Base-by-base conservation (phyloP, 805 yeast species). In the Saturnispora quitensis region DNA sequence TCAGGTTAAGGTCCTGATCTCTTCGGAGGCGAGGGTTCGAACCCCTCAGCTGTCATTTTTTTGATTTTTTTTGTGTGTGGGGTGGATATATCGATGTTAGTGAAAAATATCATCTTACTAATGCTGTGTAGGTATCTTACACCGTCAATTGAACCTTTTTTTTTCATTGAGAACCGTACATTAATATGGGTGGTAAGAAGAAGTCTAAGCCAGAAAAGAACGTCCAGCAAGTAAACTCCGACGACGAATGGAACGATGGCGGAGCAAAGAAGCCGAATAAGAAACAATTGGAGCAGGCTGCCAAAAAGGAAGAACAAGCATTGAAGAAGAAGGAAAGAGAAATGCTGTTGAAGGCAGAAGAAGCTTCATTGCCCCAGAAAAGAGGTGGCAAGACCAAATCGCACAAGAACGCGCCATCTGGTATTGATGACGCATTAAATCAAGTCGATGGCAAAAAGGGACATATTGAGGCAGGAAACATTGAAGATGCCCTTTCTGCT, bases 21-120 rank as follows among this genome's bases (percentile, higher is more conserved):
- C 85, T 80, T 70, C 84, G 84, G 85, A 78, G 84, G 85, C 86
- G 84, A 77, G 86, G 81, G 86, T 81, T 81, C 86, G 84, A 81
- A 81, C 79, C 86, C 82, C 86, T 77, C 84, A 80, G 81, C 77
- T 79, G 80, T 80, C 86, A 80, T 58, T 64, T 66, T 67, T 63
- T 70, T 55, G 52, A 57, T 20, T 2, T 20, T 20, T 20, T 20
- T 20, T 20, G 20, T 20, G 3, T 20, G 20, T 2, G 3, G 20
- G 20, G 20, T 20, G 43, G 43, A 40, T 40, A 20, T 40, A 40
- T 40, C 43, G 43, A 40, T 40, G 40, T 35, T 35, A 35, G 20
- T 35, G 40, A 15, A 17, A 35, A 35, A 35, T 35, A 17, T 13
- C 40, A 35, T 17, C 40, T 31, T 8, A 31, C 34, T 8, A 13